Base-by-base conservation (phyloP, 1,139 yeast genomes). In the Meyerozyma smithsonii region DNA sequence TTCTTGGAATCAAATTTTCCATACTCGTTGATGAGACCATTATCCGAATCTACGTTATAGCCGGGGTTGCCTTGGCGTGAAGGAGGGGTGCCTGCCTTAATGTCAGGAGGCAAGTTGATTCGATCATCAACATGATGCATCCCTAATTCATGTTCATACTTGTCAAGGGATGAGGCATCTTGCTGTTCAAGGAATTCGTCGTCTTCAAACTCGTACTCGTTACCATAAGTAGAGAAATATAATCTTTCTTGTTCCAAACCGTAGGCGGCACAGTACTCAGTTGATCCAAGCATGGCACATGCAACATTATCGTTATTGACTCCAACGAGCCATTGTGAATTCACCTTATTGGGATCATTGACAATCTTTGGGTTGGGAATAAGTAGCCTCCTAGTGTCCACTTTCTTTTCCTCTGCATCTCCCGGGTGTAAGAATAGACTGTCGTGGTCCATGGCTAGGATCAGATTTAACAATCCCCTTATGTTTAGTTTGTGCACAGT, bases 401-500 rank as follows among this genome's bases (percentile, higher is more conserved):
- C 10, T 10, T 2, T 16, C 8, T 3, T 43, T n/a, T 39, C 26
- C 16, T 28, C 28, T 18, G 26, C 15, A 2, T 36, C 40, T 5
- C 25, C 26, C 12, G 38, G 34, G 5, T 30, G 8, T 5, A 30
- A 14, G 21, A 30, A 30, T 11, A 30, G 12, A 30, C 42, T 28
- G 11, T 44, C 38, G 5, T 37, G 11, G 10, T 40, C 28, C 25
- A 28, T 32, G 12, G 30, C 23, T 15, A 59, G 38, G 7, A 64
- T 33, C 16, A 51, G 46, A 14, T 53, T 47, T 28, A 66, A 45
- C 2, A 66, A 41, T 0, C 71, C 71, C 40, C 59, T 59, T 7
- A 68, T 48, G 43, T 58, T 58, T 4, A 69, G 48, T n/a, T 55
- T 47, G 38, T 62, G 59, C 24, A 64, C 65, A 1, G 69, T 64